phyloP scores from a whole-genome alignment of 495 filamentous ascomycete genomes.

The Letharia columbiana region DNA sequence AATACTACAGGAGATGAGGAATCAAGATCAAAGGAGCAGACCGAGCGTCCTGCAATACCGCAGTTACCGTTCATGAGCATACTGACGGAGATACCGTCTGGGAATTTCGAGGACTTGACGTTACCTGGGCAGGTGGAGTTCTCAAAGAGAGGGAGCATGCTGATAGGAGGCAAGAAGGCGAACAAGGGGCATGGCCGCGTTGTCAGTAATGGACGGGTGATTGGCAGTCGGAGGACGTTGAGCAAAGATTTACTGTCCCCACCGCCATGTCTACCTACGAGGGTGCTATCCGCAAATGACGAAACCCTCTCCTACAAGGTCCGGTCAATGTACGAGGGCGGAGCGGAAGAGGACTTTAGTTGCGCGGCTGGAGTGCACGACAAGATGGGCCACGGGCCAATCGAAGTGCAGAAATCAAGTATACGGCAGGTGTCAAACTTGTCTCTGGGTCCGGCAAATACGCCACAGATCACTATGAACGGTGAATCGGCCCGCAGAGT shows the following conservation, averaged over 20 bases:
- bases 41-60: constrained; percentile 3
- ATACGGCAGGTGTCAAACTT: constrained; percentile 5
- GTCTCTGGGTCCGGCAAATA: background rate
- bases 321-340: constrained; percentile 83
- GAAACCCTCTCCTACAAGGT: constrained; percentile 83
- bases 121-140: constrained; percentile 45
- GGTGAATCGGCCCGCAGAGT: constrained; percentile 3
- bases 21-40: constrained; percentile 7
- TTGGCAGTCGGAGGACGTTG: constrained; percentile 23
- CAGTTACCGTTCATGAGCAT: constrained; percentile 44
- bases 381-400: constrained; percentile 7
- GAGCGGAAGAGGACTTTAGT: constrained; percentile 47
- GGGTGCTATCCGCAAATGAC: constrained; percentile 65
- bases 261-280: constrained; percentile 27
- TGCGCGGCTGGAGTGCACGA: constrained; percentile 28
- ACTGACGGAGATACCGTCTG: constrained; percentile 48
- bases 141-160: constrained; percentile 47
- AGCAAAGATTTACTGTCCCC: constrained; percentile 22
- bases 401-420: constrained; percentile 7
- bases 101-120: constrained; percentile 43
- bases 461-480: constrained; percentile 10
- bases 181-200: constrained; percentile 27
- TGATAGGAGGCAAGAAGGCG: constrained; percentile 37
- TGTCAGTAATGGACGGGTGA: constrained; percentile 13
- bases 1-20: constrained; percentile 17